A percentile compares a stretch with the other conserved stretches of the same genome.
These are phyloP conservation scores for Cordyceps pruinosa DNA, from an alignment of 2,329 filamentous ascomycete species.

Conservation along the genomic window DNA sequence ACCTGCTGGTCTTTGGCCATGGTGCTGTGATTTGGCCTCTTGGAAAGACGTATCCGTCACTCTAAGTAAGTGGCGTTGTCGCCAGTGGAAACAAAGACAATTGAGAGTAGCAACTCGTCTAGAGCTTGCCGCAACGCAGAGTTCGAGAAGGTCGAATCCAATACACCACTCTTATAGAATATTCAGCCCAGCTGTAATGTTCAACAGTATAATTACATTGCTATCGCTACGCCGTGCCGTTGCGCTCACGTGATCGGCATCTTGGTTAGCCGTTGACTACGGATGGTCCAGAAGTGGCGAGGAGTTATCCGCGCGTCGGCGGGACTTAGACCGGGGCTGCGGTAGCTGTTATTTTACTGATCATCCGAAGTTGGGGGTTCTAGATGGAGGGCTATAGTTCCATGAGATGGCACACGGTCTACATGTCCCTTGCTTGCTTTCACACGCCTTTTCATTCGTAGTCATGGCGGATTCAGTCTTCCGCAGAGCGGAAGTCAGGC, in stretches of 20 bases:
- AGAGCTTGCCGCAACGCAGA: neutral
- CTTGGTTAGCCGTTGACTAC: neutral
- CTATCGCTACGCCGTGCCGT: neutral
- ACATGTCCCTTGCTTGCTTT: too few relatives aligned
- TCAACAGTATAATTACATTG: neutral
- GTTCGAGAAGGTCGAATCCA: neutral
- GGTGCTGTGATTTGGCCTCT: constrained; percentile 13
- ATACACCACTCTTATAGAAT: constrained; percentile 4
- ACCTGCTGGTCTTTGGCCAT: constrained; percentile 37
- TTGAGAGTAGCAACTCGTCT: neutral
- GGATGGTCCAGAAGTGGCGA: neutral
- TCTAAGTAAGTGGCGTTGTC: neutral
- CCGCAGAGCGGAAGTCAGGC: too few relatives aligned
- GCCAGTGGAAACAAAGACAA: neutral
- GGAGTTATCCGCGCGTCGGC: neutral
- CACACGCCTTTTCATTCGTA: too few relatives aligned
- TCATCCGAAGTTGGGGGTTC: neutral
- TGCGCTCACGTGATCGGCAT: constrained; percentile 15
- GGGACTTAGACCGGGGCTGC: neutral
- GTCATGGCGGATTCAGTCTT: too few relatives aligned
- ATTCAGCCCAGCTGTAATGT: neutral
- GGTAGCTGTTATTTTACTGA: neutral
- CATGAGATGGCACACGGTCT: too few relatives aligned
- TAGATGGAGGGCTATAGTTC: neutral
- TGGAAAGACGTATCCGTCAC: neutral